phyloP scores from a whole-genome alignment of 1,139 yeast genomes.

The Saccharomyces uvarum region DNA sequence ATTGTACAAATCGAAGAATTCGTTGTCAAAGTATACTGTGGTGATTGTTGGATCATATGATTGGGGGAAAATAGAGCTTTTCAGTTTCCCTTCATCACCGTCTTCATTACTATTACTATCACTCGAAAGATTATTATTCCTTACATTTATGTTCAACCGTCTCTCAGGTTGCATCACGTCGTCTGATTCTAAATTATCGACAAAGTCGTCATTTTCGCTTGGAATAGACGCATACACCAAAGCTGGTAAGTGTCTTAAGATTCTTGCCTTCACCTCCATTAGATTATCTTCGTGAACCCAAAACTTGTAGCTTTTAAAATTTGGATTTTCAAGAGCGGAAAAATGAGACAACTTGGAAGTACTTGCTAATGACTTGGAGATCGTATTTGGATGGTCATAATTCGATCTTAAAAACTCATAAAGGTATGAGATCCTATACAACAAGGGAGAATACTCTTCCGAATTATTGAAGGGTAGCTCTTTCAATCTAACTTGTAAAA shows the following conservation, averaged over 20 bases:
- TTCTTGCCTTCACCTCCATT: conserved; percentile 93
- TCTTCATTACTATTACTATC: conserved; percentile 34
- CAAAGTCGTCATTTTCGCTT: conserved; percentile 29
- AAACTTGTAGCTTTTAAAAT: conserved; percentile 73
- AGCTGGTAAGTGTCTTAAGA: conserved; percentile 87
- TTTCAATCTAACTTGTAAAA: conserved; percentile 78
- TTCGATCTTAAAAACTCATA: conserved; percentile 63
- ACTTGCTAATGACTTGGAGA: conserved; percentile 27
- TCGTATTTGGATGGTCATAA: conserved; percentile 14
- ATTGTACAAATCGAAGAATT: conserved; percentile 76
- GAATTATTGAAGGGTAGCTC: conserved; percentile 91
- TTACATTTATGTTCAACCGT: conserved; percentile 23
- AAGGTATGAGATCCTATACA: conserved; percentile 73
- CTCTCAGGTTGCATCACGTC: conserved; percentile 17
- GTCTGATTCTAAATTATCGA: conserved; percentile 28
- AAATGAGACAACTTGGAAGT: conserved; percentile 28
- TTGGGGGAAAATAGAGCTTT: conserved; percentile 23
- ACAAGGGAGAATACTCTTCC: conserved; percentile 76
- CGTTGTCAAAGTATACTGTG: conserved; percentile 80
- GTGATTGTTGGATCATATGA: conserved; percentile 75
- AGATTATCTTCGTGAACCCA: conserved; percentile 97
- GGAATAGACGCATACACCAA: conserved; percentile 56
- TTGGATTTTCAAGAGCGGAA: conserved; percentile 22
- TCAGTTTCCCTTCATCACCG: conserved; percentile 24
- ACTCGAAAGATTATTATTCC: conserved; percentile 29